Percentiles rank a stretch among this genome's conserved stretches.
phyloP scores from a whole-genome alignment of 1,284 basidiomycete species.

The Gymnopus androsaceus region DNA sequence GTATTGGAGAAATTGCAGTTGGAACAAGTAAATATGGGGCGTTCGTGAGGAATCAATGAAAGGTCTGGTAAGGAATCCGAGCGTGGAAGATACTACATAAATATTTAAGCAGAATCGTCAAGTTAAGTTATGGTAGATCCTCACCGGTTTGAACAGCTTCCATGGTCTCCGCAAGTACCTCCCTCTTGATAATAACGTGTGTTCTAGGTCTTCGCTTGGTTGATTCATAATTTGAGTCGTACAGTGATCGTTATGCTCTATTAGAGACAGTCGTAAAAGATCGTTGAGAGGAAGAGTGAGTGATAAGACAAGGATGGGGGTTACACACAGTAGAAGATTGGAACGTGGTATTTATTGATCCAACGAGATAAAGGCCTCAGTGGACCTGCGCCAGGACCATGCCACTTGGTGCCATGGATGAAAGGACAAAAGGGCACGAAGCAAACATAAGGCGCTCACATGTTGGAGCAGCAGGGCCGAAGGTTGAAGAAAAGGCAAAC shows the following conservation, averaged over 20 bases:
- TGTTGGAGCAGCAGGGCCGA: background rate
- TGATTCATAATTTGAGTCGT: constrained; percentile 1
- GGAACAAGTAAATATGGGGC: constrained; percentile 51
- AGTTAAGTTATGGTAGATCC: background rate
- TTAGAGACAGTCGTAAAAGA: background rate
- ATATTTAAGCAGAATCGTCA: background rate
- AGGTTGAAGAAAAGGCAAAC: no score
- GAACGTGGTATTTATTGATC: background rate
- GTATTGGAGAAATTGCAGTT: constrained; percentile 54
- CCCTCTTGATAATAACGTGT: background rate
- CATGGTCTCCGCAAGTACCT: constrained; percentile 7
- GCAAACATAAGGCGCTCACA: background rate
- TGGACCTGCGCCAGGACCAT: no score
- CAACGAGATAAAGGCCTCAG: background rate
- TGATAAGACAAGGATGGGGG: background rate
- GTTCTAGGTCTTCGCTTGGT: background rate
- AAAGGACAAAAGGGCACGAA: background rate
- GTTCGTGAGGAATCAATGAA: constrained; percentile 43
- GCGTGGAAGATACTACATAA: constrained; percentile 41
- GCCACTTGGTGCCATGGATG: background rate
- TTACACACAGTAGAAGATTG: background rate
- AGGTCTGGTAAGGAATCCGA: constrained; percentile 55
- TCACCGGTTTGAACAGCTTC: constrained; percentile 12
- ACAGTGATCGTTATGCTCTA: constrained; percentile 1
- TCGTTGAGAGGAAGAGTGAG: background rate